These are phyloP conservation scores for Cymbopogon flexuosus DNA, from an alignment of 202 grass and related monocot genomes.

Conservation along the genomic window DNA sequence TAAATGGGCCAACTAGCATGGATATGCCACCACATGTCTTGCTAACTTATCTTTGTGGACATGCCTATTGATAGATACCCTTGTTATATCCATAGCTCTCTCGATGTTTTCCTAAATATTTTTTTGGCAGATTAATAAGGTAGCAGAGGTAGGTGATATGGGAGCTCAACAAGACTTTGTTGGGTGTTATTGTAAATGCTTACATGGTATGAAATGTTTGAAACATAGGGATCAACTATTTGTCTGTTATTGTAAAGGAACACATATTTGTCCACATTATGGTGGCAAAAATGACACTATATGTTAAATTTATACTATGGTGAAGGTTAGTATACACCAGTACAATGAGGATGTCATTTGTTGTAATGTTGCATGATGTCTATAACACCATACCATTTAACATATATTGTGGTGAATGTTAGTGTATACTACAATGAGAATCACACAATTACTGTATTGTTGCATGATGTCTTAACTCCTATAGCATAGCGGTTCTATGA, in stretches of 20 bases:
- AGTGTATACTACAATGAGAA: background rate
- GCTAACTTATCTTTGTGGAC: too few relatives aligned
- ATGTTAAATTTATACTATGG: too few relatives aligned
- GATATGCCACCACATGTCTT: too few relatives aligned
- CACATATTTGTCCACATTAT: background rate
- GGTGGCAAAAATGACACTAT: background rate
- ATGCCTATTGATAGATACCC: background rate
- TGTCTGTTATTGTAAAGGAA: background rate
- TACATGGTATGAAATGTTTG: background rate
- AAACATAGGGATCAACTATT: background rate
- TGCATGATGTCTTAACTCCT: background rate
- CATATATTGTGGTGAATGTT: background rate
- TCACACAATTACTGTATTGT: background rate
- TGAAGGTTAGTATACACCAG: background rate
- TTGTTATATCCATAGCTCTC: too few relatives aligned
- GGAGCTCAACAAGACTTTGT: background rate
- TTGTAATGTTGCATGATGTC: background rate
- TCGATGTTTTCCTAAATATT: background rate
- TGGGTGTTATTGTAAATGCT: background rate
- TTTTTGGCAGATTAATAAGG: background rate
- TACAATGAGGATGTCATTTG: background rate
- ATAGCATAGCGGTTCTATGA: background rate
- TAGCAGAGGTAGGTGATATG: background rate
- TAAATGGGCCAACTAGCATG: conserved; percentile 29
- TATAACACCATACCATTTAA: background rate